Conservation (phyloP, 2,329 filamentous ascomycete genomes). For the Colletotrichum plurivorum region DNA sequence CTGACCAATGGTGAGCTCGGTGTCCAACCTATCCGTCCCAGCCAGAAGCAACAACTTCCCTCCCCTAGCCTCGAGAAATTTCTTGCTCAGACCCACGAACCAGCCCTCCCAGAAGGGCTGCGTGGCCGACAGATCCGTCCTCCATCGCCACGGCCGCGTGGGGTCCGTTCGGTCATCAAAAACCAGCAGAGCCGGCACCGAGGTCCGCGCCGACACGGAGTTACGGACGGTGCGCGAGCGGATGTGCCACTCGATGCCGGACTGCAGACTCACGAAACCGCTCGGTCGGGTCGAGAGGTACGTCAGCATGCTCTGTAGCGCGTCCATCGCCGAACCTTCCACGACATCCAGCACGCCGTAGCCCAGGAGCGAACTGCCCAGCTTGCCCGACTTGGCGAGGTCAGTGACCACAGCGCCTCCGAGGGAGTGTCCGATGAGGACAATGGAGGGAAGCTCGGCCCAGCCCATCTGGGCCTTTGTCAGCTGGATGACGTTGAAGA, state of each 20-base stretch:
- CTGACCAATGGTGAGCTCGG: conserved; percentile 93
- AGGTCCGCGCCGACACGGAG: conserved; percentile 84
- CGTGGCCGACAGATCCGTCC: conserved; percentile 85
- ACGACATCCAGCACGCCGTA: conserved; percentile 96
- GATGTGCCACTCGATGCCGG: conserved; percentile 94
- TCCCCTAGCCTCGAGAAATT: conserved; percentile 85
- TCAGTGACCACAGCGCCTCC: conserved; percentile 93
- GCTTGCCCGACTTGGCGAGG: conserved; percentile 76
- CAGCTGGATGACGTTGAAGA: conserved; percentile 77
- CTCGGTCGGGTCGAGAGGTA: conserved; percentile 87
- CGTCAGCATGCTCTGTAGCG: conserved; percentile 92
- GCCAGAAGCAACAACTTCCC: conserved; percentile 90
- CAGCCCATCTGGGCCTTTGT: conserved; percentile 80
- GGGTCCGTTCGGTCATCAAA: conserved; percentile 55
- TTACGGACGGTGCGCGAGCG: conserved; percentile 90
- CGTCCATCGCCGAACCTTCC: conserved; percentile 95
- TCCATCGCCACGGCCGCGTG: conserved; percentile 80
- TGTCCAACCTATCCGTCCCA: conserved; percentile 91
- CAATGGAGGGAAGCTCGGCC: conserved; percentile 78
- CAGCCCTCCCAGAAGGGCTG: conserved; percentile 95
- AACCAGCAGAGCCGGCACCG: conserved; percentile 84
- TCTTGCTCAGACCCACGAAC: conserved; percentile 89
- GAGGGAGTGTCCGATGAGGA: conserved; percentile 92
- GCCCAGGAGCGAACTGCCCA: conserved; percentile 81
- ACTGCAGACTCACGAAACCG: conserved; percentile 81